Conservation (phyloP, 352 stramenopile species). For the Phytophthora citrophthora region DNA sequence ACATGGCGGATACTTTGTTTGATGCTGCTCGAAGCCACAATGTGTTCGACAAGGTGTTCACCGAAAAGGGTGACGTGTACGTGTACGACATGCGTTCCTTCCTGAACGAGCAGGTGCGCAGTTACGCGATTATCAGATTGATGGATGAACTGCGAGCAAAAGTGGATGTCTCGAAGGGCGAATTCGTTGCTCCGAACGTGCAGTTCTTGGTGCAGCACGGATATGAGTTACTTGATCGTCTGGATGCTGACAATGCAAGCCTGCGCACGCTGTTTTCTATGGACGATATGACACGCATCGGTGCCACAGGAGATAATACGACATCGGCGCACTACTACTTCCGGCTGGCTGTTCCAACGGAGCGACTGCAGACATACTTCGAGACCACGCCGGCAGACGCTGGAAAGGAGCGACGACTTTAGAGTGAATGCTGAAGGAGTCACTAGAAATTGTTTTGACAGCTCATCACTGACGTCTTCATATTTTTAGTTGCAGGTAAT, state of each 20-base stretch:
- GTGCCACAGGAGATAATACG: conserved; percentile 20
- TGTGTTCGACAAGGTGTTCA: conserved; percentile 64
- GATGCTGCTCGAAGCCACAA: conserved; percentile 51
- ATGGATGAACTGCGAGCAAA: conserved; percentile 61
- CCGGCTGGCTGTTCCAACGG: conserved; percentile 47
- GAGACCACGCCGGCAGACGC: conserved; percentile 48
- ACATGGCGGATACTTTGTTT: conserved; percentile 77
- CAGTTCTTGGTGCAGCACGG: conserved; percentile 81
- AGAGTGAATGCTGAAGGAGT: conserved; percentile 1
- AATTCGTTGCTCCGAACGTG: conserved; percentile 50
- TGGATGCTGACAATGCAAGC: conserved; percentile 73
- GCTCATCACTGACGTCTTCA: neutral
- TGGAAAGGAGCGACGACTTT: conserved; percentile 43
- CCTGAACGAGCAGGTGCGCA: conserved; percentile 58
- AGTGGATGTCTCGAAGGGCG: conserved; percentile 44
- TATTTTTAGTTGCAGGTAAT: conserved; percentile 25
- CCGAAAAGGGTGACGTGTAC: conserved; percentile 45
- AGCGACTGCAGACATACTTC: conserved; percentile 66
- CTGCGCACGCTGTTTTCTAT: conserved; percentile 81
- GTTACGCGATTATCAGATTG: conserved; percentile 68
- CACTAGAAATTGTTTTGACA: neutral
- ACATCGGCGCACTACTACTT: conserved; percentile 65
- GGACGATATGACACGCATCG: conserved; percentile 82
- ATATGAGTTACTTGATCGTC: conserved; percentile 78
- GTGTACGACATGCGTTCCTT: conserved; percentile 76